These are phyloP conservation scores for Kuraishia hungarica DNA, from an alignment of 805 yeast genomes.

Conservation along the genomic window DNA sequence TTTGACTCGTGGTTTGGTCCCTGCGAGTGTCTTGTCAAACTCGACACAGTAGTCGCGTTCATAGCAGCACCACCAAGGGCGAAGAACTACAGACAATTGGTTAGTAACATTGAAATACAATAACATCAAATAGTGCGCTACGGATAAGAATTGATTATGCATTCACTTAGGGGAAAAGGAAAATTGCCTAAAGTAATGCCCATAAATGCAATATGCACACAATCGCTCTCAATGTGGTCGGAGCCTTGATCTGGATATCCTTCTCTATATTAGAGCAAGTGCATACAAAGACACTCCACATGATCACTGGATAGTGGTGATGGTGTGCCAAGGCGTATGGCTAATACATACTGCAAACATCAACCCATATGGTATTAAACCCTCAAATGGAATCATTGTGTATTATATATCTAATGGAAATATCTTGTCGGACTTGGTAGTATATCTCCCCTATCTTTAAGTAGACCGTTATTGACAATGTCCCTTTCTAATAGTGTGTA, in stretches of 20 bases:
- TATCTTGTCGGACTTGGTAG: neutral
- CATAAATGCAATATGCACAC: too few relatives aligned
- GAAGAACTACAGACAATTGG: slow-evolving; percentile 24
- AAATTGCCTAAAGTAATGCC: too few relatives aligned
- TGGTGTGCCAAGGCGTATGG: too few relatives aligned
- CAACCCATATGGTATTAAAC: slow-evolving; percentile 51
- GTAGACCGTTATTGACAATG: neutral
- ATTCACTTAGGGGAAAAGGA: too few relatives aligned
- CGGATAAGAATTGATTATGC: too few relatives aligned
- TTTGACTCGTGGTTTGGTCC: slow-evolving; percentile 24
- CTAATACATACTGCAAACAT: slow-evolving; percentile 37
- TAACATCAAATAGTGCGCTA: neutral
- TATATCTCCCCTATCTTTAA: neutral
- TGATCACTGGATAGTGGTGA: too few relatives aligned
- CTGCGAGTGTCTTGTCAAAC: slow-evolving; percentile 17
- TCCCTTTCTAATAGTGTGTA: neutral
- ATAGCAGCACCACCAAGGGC: slow-evolving; percentile 46
- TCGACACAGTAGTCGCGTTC: slow-evolving; percentile 21
- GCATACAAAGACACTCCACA: neutral
- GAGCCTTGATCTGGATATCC: neutral
- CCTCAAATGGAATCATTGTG: slow-evolving; percentile 62
- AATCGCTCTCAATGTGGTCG: neutral
- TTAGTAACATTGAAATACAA: slow-evolving; percentile 1
- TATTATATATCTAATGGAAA: neutral
- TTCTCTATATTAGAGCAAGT: neutral